phyloP scores from a whole-genome alignment of 179 eudicot genomes.

The Gypsophila paniculata region DNA sequence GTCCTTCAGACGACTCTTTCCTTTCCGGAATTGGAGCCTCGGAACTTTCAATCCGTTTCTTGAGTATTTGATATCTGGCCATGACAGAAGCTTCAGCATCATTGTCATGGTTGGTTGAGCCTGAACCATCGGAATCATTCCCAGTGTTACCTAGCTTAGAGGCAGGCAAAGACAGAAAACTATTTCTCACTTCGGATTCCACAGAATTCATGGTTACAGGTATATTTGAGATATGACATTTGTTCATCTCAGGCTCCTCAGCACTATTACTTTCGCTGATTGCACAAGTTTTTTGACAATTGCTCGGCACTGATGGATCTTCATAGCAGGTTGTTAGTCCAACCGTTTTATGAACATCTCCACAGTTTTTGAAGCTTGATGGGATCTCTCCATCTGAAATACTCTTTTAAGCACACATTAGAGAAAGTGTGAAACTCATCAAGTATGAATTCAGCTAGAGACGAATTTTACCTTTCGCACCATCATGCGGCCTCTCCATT shows the following conservation, averaged over 20 bases:
- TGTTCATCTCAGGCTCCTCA: conserved; percentile 2
- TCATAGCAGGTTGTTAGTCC: conserved; percentile 18
- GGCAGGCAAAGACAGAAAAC: not conserved
- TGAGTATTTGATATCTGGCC: conserved; percentile 33
- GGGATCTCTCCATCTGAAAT: conserved; percentile 27
- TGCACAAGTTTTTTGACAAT: conserved; percentile 22
- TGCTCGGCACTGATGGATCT: conserved; percentile 25
- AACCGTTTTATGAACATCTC: conserved; percentile 14
- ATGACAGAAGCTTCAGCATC: conserved; percentile 22
- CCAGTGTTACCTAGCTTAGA: conserved; percentile 1
- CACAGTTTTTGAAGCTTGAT: conserved; percentile 23
- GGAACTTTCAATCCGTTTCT: conserved; percentile 18
- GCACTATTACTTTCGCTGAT: conserved; percentile 14
- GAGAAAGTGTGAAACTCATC: conserved; percentile 1
- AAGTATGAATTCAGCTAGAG: conserved; percentile 5
- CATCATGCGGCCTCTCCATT: conserved; percentile 38
- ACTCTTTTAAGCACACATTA: conserved; percentile 25
- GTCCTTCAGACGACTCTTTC: conserved; percentile 8
- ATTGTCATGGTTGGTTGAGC: conserved; percentile 14
- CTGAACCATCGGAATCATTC: conserved; percentile 7
- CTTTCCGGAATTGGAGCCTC: conserved; percentile 17
- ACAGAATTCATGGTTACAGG: conserved; percentile 1
- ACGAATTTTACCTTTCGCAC: conserved; percentile 37
- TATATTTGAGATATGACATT: conserved; percentile 15
- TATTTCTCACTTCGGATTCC: conserved; percentile 6